Conservation (phyloP, 495 filamentous ascomycete genomes). For the Tuber umbilicatum region DNA sequence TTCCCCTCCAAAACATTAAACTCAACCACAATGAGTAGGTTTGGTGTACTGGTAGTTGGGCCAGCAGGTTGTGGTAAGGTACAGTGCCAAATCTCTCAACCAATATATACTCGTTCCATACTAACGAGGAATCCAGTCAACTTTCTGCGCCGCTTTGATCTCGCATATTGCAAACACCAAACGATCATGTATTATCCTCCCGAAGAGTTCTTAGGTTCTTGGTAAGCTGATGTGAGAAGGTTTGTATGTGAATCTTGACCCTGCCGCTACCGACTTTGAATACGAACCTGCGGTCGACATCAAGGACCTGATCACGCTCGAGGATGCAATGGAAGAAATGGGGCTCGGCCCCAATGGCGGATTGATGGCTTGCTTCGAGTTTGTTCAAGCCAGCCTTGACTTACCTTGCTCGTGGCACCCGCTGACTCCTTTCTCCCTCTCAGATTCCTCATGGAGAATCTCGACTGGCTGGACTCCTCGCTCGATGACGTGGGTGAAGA, state of each 20-base stretch:
- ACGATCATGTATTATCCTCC: conserved; percentile 56
- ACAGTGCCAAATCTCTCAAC: conserved; percentile 26
- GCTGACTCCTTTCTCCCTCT: conserved; percentile 7
- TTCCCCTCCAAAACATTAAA: conserved; percentile 13
- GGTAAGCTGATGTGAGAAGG: conserved; percentile 31
- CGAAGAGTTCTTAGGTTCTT: not conserved
- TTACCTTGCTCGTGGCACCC: not conserved
- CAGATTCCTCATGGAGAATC: conserved; percentile 79
- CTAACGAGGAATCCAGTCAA: conserved; percentile 54
- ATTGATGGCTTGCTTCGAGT: conserved; percentile 96
- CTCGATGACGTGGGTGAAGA: conserved; percentile 86
- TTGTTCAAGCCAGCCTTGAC: conserved; percentile 7
- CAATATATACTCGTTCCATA: not conserved
- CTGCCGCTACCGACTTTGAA: conserved; percentile 84
- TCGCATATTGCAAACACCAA: conserved; percentile 82
- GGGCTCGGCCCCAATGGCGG: conserved; percentile 89
- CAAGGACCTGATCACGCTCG: conserved; percentile 87
- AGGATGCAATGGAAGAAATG: conserved; percentile 98
- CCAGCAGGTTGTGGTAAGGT: conserved; percentile 84
- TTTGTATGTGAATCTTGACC: conserved; percentile 97
- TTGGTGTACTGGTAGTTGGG: conserved; percentile 89
- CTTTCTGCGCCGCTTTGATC: conserved; percentile 89
- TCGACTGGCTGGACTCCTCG: conserved; percentile 84
- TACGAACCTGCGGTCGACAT: conserved; percentile 95
- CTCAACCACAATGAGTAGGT: conserved; percentile 69